Evolutionary conservation across 2,329 filamentous ascomycete genomes (phyloP).

Genomic region (Hymenoscyphus linearis): DNA sequence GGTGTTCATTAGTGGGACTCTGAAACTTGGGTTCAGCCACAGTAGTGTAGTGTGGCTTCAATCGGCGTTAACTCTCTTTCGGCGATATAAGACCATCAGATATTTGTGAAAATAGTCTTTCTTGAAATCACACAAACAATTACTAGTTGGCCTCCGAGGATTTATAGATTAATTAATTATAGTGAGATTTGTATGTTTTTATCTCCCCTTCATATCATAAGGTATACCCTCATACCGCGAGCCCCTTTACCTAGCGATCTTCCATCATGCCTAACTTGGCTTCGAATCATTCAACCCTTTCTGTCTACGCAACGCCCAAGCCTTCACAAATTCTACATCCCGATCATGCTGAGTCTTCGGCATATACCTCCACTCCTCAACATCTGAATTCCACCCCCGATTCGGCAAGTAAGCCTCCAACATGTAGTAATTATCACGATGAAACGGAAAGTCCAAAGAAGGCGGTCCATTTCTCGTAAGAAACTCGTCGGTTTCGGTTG

Average conservation of each 20-base stretch:
- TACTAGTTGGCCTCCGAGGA: too few relatives aligned
- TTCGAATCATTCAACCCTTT: background rate
- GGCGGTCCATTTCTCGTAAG: slow-evolving; percentile 45
- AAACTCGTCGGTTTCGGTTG: slow-evolving; percentile 44
- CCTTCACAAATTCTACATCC: slow-evolving; percentile 17
- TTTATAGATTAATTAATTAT: too few relatives aligned
- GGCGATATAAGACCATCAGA: too few relatives aligned
- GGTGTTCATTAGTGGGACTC: too few relatives aligned
- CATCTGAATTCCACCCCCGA: slow-evolving; percentile 45
- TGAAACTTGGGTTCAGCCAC: too few relatives aligned
- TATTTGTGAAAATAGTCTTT: too few relatives aligned
- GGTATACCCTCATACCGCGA: background rate
- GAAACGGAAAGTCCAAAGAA: slow-evolving; percentile 47
- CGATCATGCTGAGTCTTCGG: slow-evolving; percentile 15
- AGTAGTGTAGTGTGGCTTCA: too few relatives aligned
- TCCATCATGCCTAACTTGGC: background rate
- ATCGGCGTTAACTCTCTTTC: too few relatives aligned
- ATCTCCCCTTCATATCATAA: too few relatives aligned
- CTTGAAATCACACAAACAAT: too few relatives aligned
- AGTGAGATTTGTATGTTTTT: too few relatives aligned
- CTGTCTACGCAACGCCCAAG: slow-evolving; percentile 4
- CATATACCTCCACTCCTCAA: slow-evolving; percentile 44
- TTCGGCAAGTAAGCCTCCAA: slow-evolving; percentile 53
- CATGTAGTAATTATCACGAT: slow-evolving; percentile 54
- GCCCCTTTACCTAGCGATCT: background rate